These are phyloP conservation scores for Termitomyces sp. DNA, from an alignment of 768 basidiomycete species.

Conservation along the genomic window DNA sequence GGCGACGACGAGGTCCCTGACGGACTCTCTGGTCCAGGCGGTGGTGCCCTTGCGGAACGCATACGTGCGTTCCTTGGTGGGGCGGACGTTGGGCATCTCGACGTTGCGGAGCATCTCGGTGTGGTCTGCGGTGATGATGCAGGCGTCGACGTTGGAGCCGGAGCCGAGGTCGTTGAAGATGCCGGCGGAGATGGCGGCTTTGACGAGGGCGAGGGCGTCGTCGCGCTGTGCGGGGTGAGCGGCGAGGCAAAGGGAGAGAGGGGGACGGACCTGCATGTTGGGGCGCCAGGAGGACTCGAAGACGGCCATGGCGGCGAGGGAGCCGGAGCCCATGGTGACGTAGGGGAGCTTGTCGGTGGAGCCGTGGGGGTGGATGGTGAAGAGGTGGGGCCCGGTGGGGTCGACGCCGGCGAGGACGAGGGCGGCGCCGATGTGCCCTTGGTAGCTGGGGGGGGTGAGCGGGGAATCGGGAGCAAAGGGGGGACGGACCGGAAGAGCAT, in stretches of 20 bases:
- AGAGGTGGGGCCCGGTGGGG: constrained; percentile 86
- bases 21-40: constrained; percentile 76
- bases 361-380: constrained; percentile 94
- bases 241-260: neutral
- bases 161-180: constrained; percentile 99
- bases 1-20: constrained; percentile 64
- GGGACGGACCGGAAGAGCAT: constrained; percentile 76
- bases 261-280: constrained; percentile 63
- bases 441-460: constrained; percentile 49
- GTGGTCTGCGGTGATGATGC: constrained; percentile 80
- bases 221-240: constrained; percentile 44
- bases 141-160: constrained; percentile 97
- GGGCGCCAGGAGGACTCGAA: constrained; percentile 86
- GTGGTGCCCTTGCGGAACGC: constrained; percentile 84
- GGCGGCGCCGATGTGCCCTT: constrained; percentile 92
- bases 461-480: neutral
- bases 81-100: constrained; percentile 85
- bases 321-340: constrained; percentile 98
- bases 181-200: constrained; percentile 86
- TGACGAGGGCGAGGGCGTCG: constrained; percentile 78
- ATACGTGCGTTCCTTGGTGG: constrained; percentile 66
- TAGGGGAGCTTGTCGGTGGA: constrained; percentile 98
- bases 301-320: constrained; percentile 96
- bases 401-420: constrained; percentile 98
- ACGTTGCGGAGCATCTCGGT: constrained; percentile 95